Evolutionary conservation across 306 rosid species (phyloP).

Genomic region (Pachyrhizus erosus): DNA sequence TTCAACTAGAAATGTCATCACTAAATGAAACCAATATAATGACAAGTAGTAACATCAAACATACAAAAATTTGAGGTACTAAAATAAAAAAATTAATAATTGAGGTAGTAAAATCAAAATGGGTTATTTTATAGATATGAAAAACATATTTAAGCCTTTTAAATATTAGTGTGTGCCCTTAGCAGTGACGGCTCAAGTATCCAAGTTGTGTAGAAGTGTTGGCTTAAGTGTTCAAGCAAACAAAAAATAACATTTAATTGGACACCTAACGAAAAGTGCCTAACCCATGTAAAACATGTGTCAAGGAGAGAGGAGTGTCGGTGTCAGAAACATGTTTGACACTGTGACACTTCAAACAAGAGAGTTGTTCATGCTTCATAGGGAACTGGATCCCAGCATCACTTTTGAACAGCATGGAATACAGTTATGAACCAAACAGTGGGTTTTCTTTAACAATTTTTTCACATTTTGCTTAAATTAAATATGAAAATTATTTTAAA

Average conservation of each 20-base stretch:
- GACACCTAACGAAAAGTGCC: background rate
- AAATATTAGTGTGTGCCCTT: background rate
- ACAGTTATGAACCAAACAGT: background rate
- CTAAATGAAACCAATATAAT: too few species aligned
- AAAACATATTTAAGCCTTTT: too few species aligned
- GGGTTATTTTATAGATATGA: too few species aligned
- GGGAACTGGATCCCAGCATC: background rate
- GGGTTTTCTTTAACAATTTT: background rate
- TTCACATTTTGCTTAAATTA: background rate
- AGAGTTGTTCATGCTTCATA: background rate
- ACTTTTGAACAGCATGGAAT: slow-evolving; percentile 3
- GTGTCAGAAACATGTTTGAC: background rate
- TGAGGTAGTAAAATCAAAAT: too few species aligned
- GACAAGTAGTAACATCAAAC: too few species aligned
- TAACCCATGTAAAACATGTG: background rate
- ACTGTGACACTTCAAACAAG: background rate
- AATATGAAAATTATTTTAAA: background rate
- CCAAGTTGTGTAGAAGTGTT: background rate
- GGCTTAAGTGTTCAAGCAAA: background rate
- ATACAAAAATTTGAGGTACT: too few species aligned
- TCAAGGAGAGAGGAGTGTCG: background rate
- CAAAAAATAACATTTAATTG: background rate
- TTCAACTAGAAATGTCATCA: too few species aligned
- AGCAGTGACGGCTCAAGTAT: background rate
- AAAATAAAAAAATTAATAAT: too few species aligned